Evolutionary conservation across 768 basidiomycete species (phyloP), one percentile per base, ranked within the genome.

Genomic region (Russula dissimulans): DNA sequence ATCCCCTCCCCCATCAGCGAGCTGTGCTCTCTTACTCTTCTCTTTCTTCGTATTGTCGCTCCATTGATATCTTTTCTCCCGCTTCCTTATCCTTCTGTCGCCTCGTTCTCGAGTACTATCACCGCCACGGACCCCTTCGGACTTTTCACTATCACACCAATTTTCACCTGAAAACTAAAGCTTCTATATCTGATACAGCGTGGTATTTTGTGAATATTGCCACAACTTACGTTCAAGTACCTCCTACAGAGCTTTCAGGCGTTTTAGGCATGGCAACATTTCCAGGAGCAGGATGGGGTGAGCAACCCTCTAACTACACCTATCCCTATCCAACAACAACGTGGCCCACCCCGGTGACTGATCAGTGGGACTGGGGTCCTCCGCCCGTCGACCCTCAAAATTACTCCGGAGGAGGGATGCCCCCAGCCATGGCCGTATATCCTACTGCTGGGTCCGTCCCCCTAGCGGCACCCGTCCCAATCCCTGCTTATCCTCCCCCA

Each of bases 341-440:
- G 32, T 61, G 60, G 60, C 55, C 26, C 5, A 44, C 31, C 10
- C 43, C 49, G 18, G 60, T 38, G 3, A 6, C 56, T 32, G 60
- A 61, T 57, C 60, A 22, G 17, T 61, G 60, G 60, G 60, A 22
- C 12, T 61, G 60, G 60, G 60, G 60, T 11, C 14, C 32, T 22
- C 43, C 49, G 5, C 48, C 36, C 3, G 32, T 38, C 15, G 45
- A 57, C 46, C 55, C 56, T 5, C 60, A 53, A 44, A 54, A 57
- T n/a, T 61, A 61, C 41, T 57, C 50, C 7, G 54, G 48, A 43
- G 59, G 47, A 22, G 60, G 55, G 31, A 53, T 57, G 60, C 45
- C 56, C 49, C 56, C 60, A 15, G 45, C 46, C n/a, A 17, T 57
- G 15, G 12, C 56, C 14, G 14, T 54, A 29, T 57, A 57, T 31